Conservation (phyloP, 2,329 filamentous ascomycete species). For the Stachybotrys chlorohalonatus region DNA sequence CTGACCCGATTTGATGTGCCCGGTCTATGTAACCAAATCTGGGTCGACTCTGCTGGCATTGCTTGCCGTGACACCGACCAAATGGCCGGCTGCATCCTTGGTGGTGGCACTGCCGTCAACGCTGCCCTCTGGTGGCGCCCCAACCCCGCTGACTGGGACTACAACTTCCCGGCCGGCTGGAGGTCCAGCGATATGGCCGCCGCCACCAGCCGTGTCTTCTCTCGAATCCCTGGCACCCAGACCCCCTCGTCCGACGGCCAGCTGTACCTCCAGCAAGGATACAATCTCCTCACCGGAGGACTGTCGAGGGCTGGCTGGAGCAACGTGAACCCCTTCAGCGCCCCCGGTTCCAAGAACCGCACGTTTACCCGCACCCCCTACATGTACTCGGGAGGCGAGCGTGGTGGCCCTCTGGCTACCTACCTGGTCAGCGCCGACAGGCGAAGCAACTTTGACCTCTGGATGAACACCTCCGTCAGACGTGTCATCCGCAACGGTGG, state of each 20-base stretch:
- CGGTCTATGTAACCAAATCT: conserved; percentile 63
- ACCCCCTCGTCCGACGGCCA: conserved; percentile 57
- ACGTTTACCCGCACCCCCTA: conserved; percentile 56
- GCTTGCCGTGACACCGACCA: conserved; percentile 62
- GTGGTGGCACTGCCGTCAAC: conserved; percentile 59
- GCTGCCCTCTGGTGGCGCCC: conserved; percentile 62
- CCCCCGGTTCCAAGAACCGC: conserved; percentile 54
- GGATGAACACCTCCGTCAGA: conserved; percentile 57
- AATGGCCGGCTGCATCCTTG: conserved; percentile 64
- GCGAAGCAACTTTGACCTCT: conserved; percentile 57
- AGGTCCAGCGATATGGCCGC: conserved; percentile 51
- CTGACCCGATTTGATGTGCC: conserved; percentile 65
- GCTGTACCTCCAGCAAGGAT: conserved; percentile 59
- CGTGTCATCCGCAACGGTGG: conserved; percentile 56
- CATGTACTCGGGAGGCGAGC: conserved; percentile 58
- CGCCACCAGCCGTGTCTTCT: conserved; percentile 54
- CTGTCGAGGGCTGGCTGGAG: conserved; percentile 54
- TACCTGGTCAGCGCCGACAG: conserved; percentile 56
- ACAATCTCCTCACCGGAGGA: conserved; percentile 50
- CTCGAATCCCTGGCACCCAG: conserved; percentile 61
- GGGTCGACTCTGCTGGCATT: conserved; percentile 52
- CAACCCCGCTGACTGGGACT: conserved; percentile 57
- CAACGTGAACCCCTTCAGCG: conserved; percentile 49
- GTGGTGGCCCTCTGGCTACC: conserved; percentile 61
- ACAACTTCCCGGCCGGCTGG: conserved; percentile 66